phyloP scores from a whole-genome alignment of 352 stramenopile species.

The Globisporangium nodosum region DNA sequence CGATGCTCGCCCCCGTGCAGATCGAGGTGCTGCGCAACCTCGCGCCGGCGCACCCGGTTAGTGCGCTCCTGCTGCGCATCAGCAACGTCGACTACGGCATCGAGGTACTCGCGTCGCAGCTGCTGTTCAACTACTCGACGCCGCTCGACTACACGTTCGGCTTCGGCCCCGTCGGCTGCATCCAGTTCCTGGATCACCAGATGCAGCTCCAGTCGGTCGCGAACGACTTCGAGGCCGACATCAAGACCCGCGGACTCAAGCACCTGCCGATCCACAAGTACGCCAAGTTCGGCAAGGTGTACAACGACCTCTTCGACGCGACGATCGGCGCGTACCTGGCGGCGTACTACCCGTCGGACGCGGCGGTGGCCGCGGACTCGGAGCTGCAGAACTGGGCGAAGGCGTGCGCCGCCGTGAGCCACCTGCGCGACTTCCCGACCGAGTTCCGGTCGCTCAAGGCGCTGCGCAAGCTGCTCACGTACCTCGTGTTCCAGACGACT shows the following conservation, averaged over 20 bases:
- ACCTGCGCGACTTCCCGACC: constrained; percentile 28
- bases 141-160: constrained; percentile 39
- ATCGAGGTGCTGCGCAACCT: constrained; percentile 36
- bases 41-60: constrained; percentile 25
- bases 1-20: constrained; percentile 36
- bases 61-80: constrained; percentile 28
- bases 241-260: constrained; percentile 2
- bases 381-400: constrained; percentile 29
- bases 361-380: constrained; percentile 4
- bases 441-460: constrained; percentile 7
- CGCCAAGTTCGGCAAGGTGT: constrained; percentile 2
- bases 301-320: not conserved
- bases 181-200: constrained; percentile 19
- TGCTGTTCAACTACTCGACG: constrained; percentile 38
- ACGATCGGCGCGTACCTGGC: not conserved
- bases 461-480: constrained; percentile 18
- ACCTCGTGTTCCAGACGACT: constrained; percentile 33
- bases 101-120: constrained; percentile 23
- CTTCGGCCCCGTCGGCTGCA: constrained; percentile 26
- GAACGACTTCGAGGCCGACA: constrained; percentile 3
- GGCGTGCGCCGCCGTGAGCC: constrained; percentile 16
- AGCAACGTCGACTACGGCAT: constrained; percentile 34
- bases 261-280: constrained; percentile 10
- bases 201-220: not conserved
- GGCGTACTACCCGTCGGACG: not conserved